These are phyloP conservation scores for Coccomyxa sp. DNA, from an alignment of 139 green algal genomes.

Conservation along the genomic window DNA sequence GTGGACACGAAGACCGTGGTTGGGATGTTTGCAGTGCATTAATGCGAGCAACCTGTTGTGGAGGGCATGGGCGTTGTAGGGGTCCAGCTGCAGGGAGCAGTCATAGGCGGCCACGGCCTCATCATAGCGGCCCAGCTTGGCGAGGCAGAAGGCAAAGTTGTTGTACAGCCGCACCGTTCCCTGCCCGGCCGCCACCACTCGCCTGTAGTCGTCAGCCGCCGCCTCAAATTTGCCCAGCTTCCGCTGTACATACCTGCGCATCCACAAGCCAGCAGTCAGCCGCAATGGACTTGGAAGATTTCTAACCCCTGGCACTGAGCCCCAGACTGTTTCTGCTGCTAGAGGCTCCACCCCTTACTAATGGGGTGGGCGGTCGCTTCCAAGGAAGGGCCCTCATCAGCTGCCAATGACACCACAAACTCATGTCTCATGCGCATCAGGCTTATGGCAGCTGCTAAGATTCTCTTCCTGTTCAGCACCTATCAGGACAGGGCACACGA, in stretches of 20 bases:
- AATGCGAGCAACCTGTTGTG: constrained; percentile 52
- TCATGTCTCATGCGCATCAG: too few relatives aligned
- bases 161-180: constrained; percentile 22
- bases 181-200: constrained; percentile 31
- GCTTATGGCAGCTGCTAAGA: too few relatives aligned
- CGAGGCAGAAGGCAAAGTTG: constrained; percentile 66
- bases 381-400: too few relatives aligned
- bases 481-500: too few relatives aligned
- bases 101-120: constrained; percentile 65
- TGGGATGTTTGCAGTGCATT: background rate
- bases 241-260: constrained; percentile 38
- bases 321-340: too few relatives aligned
- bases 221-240: constrained; percentile 60
- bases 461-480: too few relatives aligned
- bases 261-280: too few relatives aligned
- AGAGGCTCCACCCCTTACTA: too few relatives aligned
- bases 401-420: too few relatives aligned
- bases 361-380: too few relatives aligned
- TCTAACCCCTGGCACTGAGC: too few relatives aligned
- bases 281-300: too few relatives aligned
- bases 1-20: background rate
- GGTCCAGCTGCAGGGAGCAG: constrained; percentile 45
- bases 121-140: constrained; percentile 57
- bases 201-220: constrained; percentile 63
- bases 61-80: constrained; percentile 52